phyloP scores from a whole-genome alignment of 345 rosid genomes.

The Eucalyptus coolabah region DNA sequence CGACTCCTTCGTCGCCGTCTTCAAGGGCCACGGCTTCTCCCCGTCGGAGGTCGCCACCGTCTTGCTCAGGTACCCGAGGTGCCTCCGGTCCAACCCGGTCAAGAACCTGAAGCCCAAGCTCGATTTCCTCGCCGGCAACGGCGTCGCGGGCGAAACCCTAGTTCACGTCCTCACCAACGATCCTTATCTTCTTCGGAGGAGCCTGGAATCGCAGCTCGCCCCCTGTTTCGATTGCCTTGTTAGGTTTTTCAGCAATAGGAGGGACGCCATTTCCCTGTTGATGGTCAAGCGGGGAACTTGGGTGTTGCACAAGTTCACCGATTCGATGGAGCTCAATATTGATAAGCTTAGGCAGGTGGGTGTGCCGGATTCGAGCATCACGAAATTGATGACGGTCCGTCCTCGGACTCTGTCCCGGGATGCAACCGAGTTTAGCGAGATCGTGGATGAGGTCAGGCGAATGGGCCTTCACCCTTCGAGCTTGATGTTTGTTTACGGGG shows the following conservation, averaged over 20 bases:
- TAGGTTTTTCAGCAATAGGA: not conserved
- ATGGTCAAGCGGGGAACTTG: not conserved
- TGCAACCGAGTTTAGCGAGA: not conserved
- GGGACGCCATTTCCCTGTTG: not conserved
- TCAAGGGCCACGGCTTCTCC: not conserved
- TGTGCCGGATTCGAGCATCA: not conserved
- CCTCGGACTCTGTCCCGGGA: not conserved
- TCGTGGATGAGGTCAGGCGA: not conserved
- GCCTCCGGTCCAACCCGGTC: not conserved
- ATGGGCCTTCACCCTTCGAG: conserved; percentile 4
- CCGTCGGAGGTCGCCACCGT: not conserved
- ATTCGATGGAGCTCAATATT: not conserved
- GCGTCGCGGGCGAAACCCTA: not conserved
- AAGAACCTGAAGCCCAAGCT: conserved; percentile 1
- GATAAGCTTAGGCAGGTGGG: not conserved
- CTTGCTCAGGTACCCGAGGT: not conserved
- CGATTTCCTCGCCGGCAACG: not conserved
- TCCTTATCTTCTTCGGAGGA: not conserved
- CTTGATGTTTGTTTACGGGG: not conserved
- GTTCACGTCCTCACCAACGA: not conserved
- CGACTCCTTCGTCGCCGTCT: not conserved
- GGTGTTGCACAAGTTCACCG: not conserved
- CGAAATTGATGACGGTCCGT: not conserved
- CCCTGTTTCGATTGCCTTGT: not conserved
- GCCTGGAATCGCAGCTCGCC: not conserved